phyloP scores from a whole-genome alignment of 352 stramenopile genomes.

The Globisporangium sylvaticum region DNA sequence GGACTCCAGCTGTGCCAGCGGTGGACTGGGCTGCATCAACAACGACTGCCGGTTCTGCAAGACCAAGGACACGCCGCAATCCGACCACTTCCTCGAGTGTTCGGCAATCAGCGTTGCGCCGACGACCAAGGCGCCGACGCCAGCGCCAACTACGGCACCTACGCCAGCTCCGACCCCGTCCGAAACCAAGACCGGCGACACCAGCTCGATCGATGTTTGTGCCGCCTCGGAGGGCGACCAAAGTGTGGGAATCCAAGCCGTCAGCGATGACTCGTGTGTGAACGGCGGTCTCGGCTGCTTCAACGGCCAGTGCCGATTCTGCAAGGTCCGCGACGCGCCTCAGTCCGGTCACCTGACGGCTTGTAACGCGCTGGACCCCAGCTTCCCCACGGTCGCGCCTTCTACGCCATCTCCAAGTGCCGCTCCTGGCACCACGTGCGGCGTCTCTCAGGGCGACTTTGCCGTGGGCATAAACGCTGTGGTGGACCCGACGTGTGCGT shows the following conservation, averaged over 20 bases:
- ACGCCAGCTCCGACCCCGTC: background rate
- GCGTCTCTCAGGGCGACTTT: slow-evolving; percentile 26
- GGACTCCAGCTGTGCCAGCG: slow-evolving; percentile 20
- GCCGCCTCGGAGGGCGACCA: background rate
- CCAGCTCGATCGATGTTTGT: background rate
- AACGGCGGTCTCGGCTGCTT: slow-evolving; percentile 16
- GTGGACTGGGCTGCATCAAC: slow-evolving; percentile 33
- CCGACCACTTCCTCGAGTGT: background rate
- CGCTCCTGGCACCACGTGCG: slow-evolving; percentile 1
- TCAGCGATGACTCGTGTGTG: background rate
- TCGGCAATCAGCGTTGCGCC: background rate
- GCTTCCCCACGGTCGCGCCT: background rate
- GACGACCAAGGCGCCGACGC: background rate
- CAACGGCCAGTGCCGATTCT: slow-evolving; percentile 8
- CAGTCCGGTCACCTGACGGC: slow-evolving; percentile 1
- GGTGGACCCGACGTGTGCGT: slow-evolving; percentile 23
- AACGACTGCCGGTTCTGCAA: slow-evolving; percentile 37
- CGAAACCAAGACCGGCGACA: background rate
- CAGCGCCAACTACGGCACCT: background rate
- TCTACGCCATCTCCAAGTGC: background rate
- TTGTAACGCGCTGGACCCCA: background rate
- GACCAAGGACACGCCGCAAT: background rate
- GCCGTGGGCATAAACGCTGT: slow-evolving; percentile 27
- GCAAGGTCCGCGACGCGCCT: slow-evolving; percentile 7
- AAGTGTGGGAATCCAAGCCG: background rate